Base-by-base conservation (phyloP, 2,329 filamentous ascomycete genomes). In the Gliomastix tumulicola region DNA sequence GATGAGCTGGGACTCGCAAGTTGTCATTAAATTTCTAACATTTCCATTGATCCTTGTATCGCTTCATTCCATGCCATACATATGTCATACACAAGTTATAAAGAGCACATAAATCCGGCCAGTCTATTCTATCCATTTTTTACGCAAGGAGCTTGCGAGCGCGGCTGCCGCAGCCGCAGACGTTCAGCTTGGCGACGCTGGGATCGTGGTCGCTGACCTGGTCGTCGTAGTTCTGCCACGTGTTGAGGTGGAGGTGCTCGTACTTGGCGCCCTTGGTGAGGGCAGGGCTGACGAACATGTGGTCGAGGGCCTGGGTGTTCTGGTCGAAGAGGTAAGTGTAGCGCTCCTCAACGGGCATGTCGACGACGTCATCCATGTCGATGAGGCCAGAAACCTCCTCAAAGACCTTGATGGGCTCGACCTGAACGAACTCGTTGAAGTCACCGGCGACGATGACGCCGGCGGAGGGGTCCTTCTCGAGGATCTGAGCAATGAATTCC, bases 281-380 rank as follows among this genome's bases (percentile, higher is more conserved):
- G 34, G 63, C 63, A 19, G 68, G 62, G 50, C 76, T 82, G 39
- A 84, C 69, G 46, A 72, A 84, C 59, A 83, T 76, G 60, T 86
- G 82, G 55, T 86, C 82, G 15, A 87, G 64, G 50, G 80, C 70
- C 62, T 86, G 76, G 40, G 73, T 71, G 57, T 83, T 84, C 69
- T 74, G 75, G 45, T 83, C 81, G 43, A 73, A 86, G 2, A 82
- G 59, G 54, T 86, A 86, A 2, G 79, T 83, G 56, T 87, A 87
- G 9, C 82, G 64, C 64, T 87, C 82, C 19, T 56, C 50, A 3
- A 59, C 49, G 5, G 66, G 57, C 10, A 77, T 68, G 6, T 62
- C 62, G 5, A 64, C 70, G 1, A 72, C 75, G 6, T 71, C 77
- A 46, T 86, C 80, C 3, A 84, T 59, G 44, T 85, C 79, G 22